Conservation (phyloP, 2,329 filamentous ascomycete species). For the Colletotrichum neosansevieriae region DNA sequence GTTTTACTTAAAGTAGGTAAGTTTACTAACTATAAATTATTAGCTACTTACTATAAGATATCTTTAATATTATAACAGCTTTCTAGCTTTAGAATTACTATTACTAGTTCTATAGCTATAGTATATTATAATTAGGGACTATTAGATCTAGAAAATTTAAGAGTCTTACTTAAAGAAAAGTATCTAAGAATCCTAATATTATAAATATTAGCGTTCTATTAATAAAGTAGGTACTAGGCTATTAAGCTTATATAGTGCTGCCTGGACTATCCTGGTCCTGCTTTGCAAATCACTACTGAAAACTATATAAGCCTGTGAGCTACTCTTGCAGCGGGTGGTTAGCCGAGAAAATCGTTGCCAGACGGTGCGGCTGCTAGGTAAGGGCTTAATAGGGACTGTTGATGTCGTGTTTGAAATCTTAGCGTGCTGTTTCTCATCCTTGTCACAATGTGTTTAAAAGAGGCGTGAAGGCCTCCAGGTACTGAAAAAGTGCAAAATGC, state of each 20-base stretch:
- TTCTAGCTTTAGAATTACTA: background rate
- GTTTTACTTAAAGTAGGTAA: no score
- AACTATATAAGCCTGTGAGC: background rate
- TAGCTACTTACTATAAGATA: no score
- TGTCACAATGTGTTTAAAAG: no score
- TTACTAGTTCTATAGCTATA: background rate
- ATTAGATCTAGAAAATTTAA: background rate
- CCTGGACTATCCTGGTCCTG: background rate
- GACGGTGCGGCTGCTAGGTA: no score
- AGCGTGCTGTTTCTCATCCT: no score
- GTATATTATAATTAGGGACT: background rate
- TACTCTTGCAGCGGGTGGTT: background rate
- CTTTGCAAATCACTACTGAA: background rate
- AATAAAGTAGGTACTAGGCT: rapidly evolving
- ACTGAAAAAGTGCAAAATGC: no score
- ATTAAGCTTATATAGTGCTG: background rate
- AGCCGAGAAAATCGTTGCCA: background rate
- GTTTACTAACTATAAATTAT: no score
- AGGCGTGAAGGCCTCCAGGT: no score
- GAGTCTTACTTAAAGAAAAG: background rate
- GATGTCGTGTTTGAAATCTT: no score
- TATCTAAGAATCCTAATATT: background rate
- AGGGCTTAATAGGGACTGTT: no score
- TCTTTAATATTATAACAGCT: background rate
- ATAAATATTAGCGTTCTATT: background rate